Evolutionary conservation across 345 rosid genomes (phyloP).

Genomic region (Limnanthes douglasii): DNA sequence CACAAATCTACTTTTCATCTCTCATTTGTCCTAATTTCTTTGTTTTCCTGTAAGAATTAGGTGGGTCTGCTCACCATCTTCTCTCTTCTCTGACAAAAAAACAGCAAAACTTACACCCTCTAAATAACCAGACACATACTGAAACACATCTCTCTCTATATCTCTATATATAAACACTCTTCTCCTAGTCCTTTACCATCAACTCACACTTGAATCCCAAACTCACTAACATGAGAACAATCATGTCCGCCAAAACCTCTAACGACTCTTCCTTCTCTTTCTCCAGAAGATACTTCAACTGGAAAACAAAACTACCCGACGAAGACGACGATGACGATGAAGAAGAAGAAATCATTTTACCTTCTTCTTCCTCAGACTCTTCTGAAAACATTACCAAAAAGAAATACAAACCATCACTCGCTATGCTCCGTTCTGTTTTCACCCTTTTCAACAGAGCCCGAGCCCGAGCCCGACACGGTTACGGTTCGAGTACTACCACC

Average conservation of each 20-base stretch:
- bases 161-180: conserved; percentile 2
- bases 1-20: no score
- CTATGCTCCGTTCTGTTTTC: conserved; percentile 52
- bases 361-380: conserved; percentile 10
- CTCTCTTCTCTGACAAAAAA: conserved; percentile 16
- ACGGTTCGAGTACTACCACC: conserved; percentile 34
- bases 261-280: conserved; percentile 78
- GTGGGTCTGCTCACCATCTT: conserved; percentile 76
- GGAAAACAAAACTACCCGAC: conserved; percentile 54
- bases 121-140: conserved; percentile 2
- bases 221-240: conserved; percentile 86
- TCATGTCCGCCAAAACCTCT: conserved; percentile 41
- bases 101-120: conserved; percentile 4
- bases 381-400: conserved; percentile 19
- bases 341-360: conserved; percentile 14
- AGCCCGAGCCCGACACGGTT: conserved; percentile 11
- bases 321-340: conserved; percentile 42
- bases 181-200: conserved; percentile 1
- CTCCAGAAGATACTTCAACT: conserved; percentile 78
- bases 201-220: no score
- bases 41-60: conserved; percentile 24
- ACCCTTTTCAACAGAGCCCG: conserved; percentile 19
- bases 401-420: conserved; percentile 16
- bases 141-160: background rate
- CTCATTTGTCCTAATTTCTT: background rate